Percentiles rank a stretch among this genome's conserved stretches.
phyloP scores from a whole-genome alignment of 352 stramenopile species.

The Pythium pyrilobum region DNA sequence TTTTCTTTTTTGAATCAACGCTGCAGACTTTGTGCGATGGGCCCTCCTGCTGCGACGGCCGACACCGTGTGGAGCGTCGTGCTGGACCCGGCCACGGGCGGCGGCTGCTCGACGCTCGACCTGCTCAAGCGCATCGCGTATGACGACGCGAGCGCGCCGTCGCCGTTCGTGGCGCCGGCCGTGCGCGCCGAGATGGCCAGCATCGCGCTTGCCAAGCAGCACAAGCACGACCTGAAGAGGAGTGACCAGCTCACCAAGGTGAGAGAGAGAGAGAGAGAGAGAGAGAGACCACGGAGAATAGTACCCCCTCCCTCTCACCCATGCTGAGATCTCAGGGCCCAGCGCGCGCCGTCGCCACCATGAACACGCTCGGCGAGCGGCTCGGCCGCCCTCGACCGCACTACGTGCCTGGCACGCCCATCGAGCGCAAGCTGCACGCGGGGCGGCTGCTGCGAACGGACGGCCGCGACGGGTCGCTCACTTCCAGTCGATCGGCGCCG shows the following conservation, averaged over 20 bases:
- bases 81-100: constrained; percentile 18
- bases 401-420: constrained; percentile 32
- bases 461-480: constrained; percentile 19
- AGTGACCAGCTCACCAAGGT: neutral
- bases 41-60: no score
- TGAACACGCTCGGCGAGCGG: constrained; percentile 34
- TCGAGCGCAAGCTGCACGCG: constrained; percentile 33
- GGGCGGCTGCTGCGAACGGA: constrained; percentile 32
- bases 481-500: constrained; percentile 17
- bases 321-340: neutral
- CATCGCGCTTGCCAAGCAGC: constrained; percentile 4
- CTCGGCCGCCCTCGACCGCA: constrained; percentile 23
- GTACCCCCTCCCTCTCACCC: neutral
- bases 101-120: constrained; percentile 58
- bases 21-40: no score
- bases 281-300: no score
- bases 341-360: constrained; percentile 16
- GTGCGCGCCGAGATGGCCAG: constrained; percentile 45
- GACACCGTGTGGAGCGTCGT: constrained; percentile 4
- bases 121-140: constrained; percentile 38
- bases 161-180: constrained; percentile 9
- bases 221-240: constrained; percentile 3
- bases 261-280: neutral
- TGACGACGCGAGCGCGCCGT: constrained; percentile 2
- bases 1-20: no score